phyloP scores from a whole-genome alignment of 2,329 filamentous ascomycete genomes.

The Trichoderma sp. region DNA sequence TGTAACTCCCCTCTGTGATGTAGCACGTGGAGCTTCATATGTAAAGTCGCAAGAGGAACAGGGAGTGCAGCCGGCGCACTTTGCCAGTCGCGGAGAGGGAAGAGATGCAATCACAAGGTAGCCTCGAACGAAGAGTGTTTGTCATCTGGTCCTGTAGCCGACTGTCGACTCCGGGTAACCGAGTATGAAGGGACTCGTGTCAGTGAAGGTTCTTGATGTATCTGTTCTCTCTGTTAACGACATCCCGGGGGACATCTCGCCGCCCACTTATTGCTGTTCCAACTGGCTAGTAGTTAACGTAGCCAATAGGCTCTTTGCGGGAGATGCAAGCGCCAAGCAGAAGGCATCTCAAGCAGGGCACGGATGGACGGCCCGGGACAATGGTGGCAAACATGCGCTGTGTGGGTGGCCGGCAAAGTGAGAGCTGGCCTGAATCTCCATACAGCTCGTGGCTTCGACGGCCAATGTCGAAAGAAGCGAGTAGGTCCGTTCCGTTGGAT shows the following conservation, averaged over 20 bases:
- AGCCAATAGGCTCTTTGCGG: not conserved
- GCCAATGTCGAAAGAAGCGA: not conserved
- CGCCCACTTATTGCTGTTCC: too few relatives aligned
- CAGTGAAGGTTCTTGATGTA: not conserved
- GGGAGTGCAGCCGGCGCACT: not conserved
- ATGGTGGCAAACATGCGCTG: constrained; percentile 8
- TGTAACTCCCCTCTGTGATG: not conserved
- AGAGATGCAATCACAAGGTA: not conserved
- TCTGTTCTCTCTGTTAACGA: not conserved
- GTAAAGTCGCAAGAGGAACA: not conserved
- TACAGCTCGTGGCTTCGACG: not conserved
- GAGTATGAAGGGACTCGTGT: not conserved
- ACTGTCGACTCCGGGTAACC: not conserved
- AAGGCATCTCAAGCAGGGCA: not conserved
- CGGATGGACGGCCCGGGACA: constrained; percentile 25
- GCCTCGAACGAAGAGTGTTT: too few relatives aligned
- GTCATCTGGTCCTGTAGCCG: not conserved
- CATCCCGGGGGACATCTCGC: not conserved
- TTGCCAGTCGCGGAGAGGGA: not conserved
- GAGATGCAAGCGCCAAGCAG: not conserved
- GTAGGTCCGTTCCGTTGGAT: not conserved
- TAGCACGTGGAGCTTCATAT: constrained; percentile 9
- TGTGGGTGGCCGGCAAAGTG: not conserved
- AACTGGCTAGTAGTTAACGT: too few relatives aligned
- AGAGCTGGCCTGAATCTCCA: not conserved